Evolutionary conservation across 805 yeast genomes (phyloP), one percentile per base, ranked within the genome.

Genomic region (Tanozyma kutaoensis): DNA sequence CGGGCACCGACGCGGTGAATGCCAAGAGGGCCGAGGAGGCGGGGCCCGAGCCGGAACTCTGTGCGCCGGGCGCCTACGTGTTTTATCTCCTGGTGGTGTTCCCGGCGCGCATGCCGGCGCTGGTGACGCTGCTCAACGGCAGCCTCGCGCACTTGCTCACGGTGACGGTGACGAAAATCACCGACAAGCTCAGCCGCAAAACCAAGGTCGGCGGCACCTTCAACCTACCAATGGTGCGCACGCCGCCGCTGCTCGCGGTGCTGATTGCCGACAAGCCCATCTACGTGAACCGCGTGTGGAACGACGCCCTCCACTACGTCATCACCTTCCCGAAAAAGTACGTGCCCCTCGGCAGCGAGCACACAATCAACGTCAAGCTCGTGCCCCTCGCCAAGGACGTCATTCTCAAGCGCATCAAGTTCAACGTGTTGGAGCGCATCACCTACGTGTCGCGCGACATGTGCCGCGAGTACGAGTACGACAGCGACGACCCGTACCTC

Each of bases 261-360:
- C 63, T 72, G 3, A 65, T 69, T 6, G 57, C 71, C 5, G 76
- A 78, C 43, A 80, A 77, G 42, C 84, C 93, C 0, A 67, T 80
- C 12, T 78, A 74, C 45, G 82, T 80, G 20, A 77, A 76, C 44
- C 62, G 80, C 34, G 62, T 72, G 1, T 80, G 91, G 91, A 71
- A 72, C 38, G 75, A 77, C 29, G 48, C 82, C 0, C 49, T 80
- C 20, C 72, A 72, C 30, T 80, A 80, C 48, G 77, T 77, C 36
- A 63, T 80, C 11, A 67, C 84, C 0, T 64, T 80, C 32, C 85
- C 86, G 0, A 64, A 64, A 31, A 80, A 79, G 40, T 79, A 62
- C 45, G 69, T 78, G 8, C 60, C 79, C 2, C 50, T 79, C 25
- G 78, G 79, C 3, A 62, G 72, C 9, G 72, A 66, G 26, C 55